These are phyloP conservation scores for Carpinus viminea DNA, from an alignment of 306 rosid genomes.

Conservation along the genomic window DNA sequence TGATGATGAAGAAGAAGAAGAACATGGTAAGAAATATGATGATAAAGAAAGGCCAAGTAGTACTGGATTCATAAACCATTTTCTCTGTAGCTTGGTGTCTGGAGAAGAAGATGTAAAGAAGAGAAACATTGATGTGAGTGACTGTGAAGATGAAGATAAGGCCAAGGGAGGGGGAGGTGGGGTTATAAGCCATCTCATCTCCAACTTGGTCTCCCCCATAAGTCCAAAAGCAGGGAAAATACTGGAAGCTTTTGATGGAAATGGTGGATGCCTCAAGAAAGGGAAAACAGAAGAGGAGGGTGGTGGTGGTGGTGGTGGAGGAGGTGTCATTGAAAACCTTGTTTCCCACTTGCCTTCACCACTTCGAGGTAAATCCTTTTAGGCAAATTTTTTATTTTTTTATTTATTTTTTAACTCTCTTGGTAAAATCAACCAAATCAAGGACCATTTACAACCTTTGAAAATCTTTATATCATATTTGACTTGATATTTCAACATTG, in stretches of 20 bases:
- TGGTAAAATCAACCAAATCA: not conserved
- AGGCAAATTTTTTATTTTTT: not conserved
- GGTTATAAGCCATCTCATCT: slow-evolving; percentile 20
- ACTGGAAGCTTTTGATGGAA: slow-evolving; percentile 14
- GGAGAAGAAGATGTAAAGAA: slow-evolving; percentile 11
- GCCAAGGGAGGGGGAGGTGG: slow-evolving; percentile 23
- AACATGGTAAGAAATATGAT: not conserved
- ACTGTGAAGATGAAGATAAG: not conserved
- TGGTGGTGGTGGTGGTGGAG: slow-evolving; percentile 15
- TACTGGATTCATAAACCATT: slow-evolving; percentile 26
- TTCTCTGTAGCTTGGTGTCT: slow-evolving; percentile 19
- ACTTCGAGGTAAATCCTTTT: slow-evolving; percentile 35
- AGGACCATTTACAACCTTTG: not conserved
- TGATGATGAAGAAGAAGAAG: not conserved
- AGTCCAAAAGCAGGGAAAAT: slow-evolving; percentile 26
- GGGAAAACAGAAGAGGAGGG: slow-evolving; percentile 8
- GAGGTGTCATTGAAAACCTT: slow-evolving; percentile 41
- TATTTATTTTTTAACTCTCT: not conserved
- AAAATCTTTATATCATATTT: not conserved
- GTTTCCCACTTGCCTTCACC: slow-evolving; percentile 50
- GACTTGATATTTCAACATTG: not conserved
- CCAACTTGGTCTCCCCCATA: slow-evolving; percentile 32
- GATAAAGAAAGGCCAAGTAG: slow-evolving; percentile 11
- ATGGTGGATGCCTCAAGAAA: slow-evolving; percentile 9
- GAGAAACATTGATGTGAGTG: not conserved